These are phyloP conservation scores for Phtheirospermum japonicum DNA, from an alignment of 257 asterid genomes.

Conservation along the genomic window DNA sequence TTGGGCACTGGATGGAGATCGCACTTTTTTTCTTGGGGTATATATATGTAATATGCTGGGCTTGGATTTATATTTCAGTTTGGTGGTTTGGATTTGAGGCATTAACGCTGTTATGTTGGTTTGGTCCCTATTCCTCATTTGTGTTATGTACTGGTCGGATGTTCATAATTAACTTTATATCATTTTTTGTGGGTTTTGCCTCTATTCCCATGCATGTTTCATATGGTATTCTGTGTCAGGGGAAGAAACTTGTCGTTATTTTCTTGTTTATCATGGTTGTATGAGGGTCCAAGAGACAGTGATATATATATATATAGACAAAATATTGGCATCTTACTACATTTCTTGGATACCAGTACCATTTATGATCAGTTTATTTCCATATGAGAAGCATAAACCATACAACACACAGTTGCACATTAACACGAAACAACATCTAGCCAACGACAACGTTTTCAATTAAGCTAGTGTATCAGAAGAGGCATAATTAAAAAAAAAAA, in stretches of 20 bases:
- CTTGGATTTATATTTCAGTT: background rate
- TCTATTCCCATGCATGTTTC: slow-evolving; percentile 7
- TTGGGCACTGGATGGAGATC: background rate
- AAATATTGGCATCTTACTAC: background rate
- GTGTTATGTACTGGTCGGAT: background rate
- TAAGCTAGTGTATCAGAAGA: too few species aligned
- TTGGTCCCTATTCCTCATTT: too few species aligned
- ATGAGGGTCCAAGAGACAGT: background rate
- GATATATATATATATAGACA: background rate
- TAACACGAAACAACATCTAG: too few species aligned
- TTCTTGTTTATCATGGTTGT: slow-evolving; percentile 13
- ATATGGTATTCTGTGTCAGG: background rate
- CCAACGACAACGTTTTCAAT: too few species aligned
- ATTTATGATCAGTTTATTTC: too few species aligned
- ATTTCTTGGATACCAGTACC: too few species aligned
- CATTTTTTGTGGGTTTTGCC: background rate
- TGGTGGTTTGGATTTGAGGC: too few species aligned
- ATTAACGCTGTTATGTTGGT: too few species aligned
- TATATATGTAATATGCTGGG: background rate
- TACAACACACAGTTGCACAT: too few species aligned
- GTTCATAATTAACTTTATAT: background rate
- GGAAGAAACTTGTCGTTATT: background rate
- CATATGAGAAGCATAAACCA: too few species aligned
- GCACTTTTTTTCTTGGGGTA: background rate
- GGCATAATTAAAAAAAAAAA: too few species aligned